phyloP scores from a whole-genome alignment of 2,329 filamentous ascomycete species.

The Tolypocladium tropicale region DNA sequence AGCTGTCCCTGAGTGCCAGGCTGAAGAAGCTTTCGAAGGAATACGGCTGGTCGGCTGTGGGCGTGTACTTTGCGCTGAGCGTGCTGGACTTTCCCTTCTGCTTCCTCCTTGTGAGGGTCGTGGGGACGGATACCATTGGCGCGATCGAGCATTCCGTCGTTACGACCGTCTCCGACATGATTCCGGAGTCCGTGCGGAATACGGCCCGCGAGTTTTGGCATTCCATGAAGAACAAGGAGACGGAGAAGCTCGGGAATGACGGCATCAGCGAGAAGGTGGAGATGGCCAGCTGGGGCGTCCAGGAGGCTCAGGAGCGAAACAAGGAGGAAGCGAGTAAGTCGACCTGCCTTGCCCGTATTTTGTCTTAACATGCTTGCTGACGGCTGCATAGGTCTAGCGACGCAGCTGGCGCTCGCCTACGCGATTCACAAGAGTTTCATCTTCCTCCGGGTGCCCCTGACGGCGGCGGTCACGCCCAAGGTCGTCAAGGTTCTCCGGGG shows the following conservation, averaged over 20 bases:
- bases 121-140: constrained; percentile 79
- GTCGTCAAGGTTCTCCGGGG: constrained; percentile 79
- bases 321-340: constrained; percentile 65
- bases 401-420: constrained; percentile 86
- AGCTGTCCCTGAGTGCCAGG: constrained; percentile 52
- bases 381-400: constrained; percentile 47
- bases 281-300: constrained; percentile 49
- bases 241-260: constrained; percentile 30
- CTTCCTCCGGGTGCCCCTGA: constrained; percentile 86
- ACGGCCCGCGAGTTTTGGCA: constrained; percentile 39
- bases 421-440: constrained; percentile 98
- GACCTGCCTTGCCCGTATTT: neutral
- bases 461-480: constrained; percentile 83
- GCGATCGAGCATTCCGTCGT: constrained; percentile 58
- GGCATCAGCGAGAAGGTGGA: constrained; percentile 36
- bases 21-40: constrained; percentile 79
- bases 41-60: constrained; percentile 88
- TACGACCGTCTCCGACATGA: constrained; percentile 43
- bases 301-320: constrained; percentile 51
- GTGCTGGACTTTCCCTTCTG: constrained; percentile 91
- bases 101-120: constrained; percentile 72
- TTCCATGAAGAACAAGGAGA: constrained; percentile 35
- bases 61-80: constrained; percentile 78
- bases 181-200: constrained; percentile 49
- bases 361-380: constrained; percentile 10